Conservation (phyloP, 1,284 basidiomycete genomes). For the Cryptococcus wingfieldii region DNA sequence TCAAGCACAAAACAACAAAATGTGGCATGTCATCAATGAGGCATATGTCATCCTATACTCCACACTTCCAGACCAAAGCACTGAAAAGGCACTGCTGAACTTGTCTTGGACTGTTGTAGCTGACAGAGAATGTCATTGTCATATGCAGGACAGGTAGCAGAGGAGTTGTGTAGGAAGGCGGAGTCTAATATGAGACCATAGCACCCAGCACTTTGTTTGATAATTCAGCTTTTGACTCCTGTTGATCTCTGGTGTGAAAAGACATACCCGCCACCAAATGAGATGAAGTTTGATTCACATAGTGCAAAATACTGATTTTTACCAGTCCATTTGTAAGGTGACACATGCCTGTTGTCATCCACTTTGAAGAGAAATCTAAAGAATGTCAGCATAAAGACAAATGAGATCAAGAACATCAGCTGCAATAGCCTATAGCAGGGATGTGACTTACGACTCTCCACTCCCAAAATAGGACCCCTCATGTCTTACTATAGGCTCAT, state of each 20-base stretch:
- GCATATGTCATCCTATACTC: conserved; percentile 40
- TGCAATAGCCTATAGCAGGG: neutral
- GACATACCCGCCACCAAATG: conserved; percentile 84
- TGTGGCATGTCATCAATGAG: neutral
- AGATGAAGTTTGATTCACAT: conserved; percentile 72
- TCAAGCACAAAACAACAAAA: too few species aligned
- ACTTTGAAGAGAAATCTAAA: conserved; percentile 70
- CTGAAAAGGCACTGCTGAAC: conserved; percentile 61
- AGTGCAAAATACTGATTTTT: conserved; percentile 85
- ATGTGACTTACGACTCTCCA: conserved; percentile 69
- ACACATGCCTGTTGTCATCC: conserved; percentile 50
- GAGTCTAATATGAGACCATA: conserved; percentile 90
- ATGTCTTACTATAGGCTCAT: conserved; percentile 62
- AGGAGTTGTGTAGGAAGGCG: conserved; percentile 74
- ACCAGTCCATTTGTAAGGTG: conserved; percentile 81
- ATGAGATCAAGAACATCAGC: neutral
- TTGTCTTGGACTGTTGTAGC: conserved; percentile 51
- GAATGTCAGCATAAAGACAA: neutral
- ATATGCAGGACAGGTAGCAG: conserved; percentile 79
- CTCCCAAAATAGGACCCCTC: conserved; percentile 70
- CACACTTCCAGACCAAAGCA: conserved; percentile 84
- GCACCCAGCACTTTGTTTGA: conserved; percentile 62
- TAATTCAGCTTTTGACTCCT: neutral
- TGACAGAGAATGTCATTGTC: conserved; percentile 75
- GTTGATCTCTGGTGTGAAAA: neutral